These are phyloP conservation scores for Xerophyta viscosa DNA, from an alignment of 106 monocot genomes.

Conservation along the genomic window DNA sequence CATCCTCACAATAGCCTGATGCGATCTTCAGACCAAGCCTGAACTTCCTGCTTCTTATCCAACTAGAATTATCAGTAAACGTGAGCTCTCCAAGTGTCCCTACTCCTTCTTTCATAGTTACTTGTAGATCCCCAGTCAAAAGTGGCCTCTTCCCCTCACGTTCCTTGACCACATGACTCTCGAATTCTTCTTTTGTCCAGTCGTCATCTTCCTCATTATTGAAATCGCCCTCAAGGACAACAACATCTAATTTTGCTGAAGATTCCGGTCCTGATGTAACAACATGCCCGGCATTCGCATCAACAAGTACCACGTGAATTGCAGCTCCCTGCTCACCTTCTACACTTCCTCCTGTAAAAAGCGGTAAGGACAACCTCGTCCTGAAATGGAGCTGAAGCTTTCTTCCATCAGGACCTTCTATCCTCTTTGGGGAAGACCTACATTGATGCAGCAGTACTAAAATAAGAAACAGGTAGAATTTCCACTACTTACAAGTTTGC, in stretches of 20 bases:
- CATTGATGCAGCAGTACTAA: neutral
- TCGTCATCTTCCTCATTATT: constrained; percentile 72
- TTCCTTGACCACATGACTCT: constrained; percentile 61
- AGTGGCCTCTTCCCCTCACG: constrained; percentile 73
- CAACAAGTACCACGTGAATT: constrained; percentile 68
- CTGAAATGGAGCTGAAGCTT: constrained; percentile 50
- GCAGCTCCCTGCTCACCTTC: constrained; percentile 78
- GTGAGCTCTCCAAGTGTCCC: constrained; percentile 66
- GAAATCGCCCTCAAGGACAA: constrained; percentile 74
- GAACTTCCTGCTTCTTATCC: constrained; percentile 73
- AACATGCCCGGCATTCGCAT: constrained; percentile 52
- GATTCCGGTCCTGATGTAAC: constrained; percentile 61
- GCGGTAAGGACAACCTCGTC: constrained; percentile 50
- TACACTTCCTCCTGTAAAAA: constrained; percentile 72
- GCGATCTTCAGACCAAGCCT: constrained; percentile 59
- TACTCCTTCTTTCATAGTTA: constrained; percentile 65
- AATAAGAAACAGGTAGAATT: neutral
- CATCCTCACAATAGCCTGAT: constrained; percentile 49
- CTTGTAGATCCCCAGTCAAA: constrained; percentile 53
- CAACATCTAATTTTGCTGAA: constrained; percentile 52
- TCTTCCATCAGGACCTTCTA: constrained; percentile 66
- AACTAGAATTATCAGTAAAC: constrained; percentile 75
- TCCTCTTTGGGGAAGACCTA: constrained; percentile 57
- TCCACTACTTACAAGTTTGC: too few relatives aligned
- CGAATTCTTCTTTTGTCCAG: constrained; percentile 64